Conservation (phyloP, 2,329 filamentous ascomycete genomes). For the Salinomyces thailandicus region DNA sequence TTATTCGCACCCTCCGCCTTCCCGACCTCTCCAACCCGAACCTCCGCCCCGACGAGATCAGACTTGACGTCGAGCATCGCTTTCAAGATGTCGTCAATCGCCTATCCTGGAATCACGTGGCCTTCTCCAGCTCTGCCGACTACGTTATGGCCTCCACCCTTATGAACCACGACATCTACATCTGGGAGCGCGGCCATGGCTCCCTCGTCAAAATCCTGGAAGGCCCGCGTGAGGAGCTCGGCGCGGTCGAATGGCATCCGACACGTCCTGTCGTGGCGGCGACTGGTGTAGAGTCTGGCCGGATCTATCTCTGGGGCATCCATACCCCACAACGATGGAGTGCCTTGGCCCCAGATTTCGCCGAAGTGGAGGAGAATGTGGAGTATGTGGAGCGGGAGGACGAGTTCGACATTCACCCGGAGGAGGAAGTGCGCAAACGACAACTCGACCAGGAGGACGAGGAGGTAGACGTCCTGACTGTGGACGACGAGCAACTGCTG, state of each 20-base stretch:
- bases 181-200: constrained; percentile 90
- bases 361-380: constrained; percentile 95
- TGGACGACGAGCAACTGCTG: constrained; percentile 48
- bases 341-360: constrained; percentile 89
- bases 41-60: constrained; percentile 74
- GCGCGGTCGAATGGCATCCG: constrained; percentile 95
- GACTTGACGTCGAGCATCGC: constrained; percentile 89
- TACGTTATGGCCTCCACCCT: constrained; percentile 94
- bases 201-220: constrained; percentile 95
- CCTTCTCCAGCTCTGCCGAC: constrained; percentile 86
- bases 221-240: constrained; percentile 90
- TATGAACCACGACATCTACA: constrained; percentile 97
- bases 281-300: constrained; percentile 82
- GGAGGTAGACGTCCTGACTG: constrained; percentile 76
- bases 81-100: constrained; percentile 97
- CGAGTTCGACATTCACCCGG: constrained; percentile 94
- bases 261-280: constrained; percentile 76
- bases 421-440: constrained; percentile 87
- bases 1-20: constrained; percentile 84
- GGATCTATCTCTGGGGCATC: constrained; percentile 93
- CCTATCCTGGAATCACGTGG: constrained; percentile 92
- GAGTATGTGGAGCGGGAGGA: constrained; percentile 94
- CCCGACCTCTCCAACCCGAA: constrained; percentile 57
- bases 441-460: constrained; percentile 88
- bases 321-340: constrained; percentile 95